Percentiles rank a stretch among this genome's conserved stretches.
Conservation (phyloP, 169 alveolate genomes). For the Cryptosporidium xiaoi region DNA sequence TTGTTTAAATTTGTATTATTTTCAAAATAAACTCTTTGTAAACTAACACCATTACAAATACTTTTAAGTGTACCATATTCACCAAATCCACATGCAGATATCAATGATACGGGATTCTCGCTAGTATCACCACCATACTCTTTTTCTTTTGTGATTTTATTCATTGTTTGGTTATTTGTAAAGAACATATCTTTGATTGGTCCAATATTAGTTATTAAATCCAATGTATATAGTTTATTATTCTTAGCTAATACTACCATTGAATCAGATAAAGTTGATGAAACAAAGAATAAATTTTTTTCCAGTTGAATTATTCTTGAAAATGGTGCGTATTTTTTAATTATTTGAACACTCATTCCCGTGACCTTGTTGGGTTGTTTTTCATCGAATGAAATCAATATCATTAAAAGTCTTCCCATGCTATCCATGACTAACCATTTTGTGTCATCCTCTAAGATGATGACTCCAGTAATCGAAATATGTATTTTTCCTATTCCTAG, state of each 20-base stretch:
- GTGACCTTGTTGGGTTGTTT: slow-evolving; percentile 9
- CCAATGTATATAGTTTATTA: slow-evolving; percentile 13
- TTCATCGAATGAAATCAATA: slow-evolving; percentile 23
- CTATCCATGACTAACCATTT: slow-evolving; percentile 63
- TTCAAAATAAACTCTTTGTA: slow-evolving; percentile 9
- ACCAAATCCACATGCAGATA: slow-evolving; percentile 73
- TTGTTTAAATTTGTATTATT: slow-evolving; percentile 4
- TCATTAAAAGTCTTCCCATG: slow-evolving; percentile 51
- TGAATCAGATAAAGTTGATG: slow-evolving; percentile 56
- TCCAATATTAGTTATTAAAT: slow-evolving; percentile 41
- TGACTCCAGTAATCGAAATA: slow-evolving; percentile 19
- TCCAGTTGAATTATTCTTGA: slow-evolving; percentile 25
- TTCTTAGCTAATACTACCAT: slow-evolving; percentile 11
- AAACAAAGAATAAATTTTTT: slow-evolving; percentile 25
- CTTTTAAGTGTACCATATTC: slow-evolving; percentile 35
- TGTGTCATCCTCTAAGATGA: slow-evolving; percentile 18
- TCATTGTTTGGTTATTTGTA: neutral
- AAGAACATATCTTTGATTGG: slow-evolving; percentile 53
- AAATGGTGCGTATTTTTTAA: slow-evolving; percentile 54
- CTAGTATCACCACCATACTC: neutral
- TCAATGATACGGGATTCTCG: slow-evolving; percentile 14
- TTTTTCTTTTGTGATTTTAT: neutral
- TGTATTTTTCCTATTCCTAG: slow-evolving; percentile 36
- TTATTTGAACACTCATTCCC: slow-evolving; percentile 7
- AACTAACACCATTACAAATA: slow-evolving; percentile 44